Base-by-base conservation (phyloP, 2,329 filamentous ascomycete genomes). In the Chaetomiaceae sp. region DNA sequence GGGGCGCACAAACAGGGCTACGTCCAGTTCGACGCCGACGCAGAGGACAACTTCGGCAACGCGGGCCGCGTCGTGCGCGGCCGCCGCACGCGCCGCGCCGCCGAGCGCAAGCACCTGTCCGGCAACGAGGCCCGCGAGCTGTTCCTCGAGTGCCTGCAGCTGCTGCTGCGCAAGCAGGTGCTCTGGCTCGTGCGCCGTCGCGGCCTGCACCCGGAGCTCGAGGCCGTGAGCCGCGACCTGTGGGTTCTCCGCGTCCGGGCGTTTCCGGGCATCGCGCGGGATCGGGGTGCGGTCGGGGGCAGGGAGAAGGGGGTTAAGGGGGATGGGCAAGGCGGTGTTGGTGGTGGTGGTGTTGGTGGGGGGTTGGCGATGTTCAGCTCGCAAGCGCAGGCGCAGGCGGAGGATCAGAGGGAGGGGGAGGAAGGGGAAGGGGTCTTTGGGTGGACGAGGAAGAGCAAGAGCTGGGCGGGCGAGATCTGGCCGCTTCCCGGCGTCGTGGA, bases 141-240 rank as follows among this genome's bases (percentile, higher is more conserved):
- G 19, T 96, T 87, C 62, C 72, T 97, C 29, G 85, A 95, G 62
- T 84, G 81, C 53, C 78, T 94, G 49, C 91, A 97, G 65, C 71
- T 95, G 26, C 76, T 97, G 38, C 69, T 98, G 22, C 81, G 89
- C 62, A 87, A 85, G 60, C 91, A 97, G 68, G 69, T 88, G 14
- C 68, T 78, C 59, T 90, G 84, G 73, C 71, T 97, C 24, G 70
- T 95, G 12, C 69, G 77, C 18, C 69, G 74, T 6, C 81, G 82
- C 61, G 76, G 77, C 0, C 74, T 93, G 38, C 82, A 84, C 1
- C 64, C 71, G 4, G 84, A 95, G 57, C 72, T 96, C 11, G 88
- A 95, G 71, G 82, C 71, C 7, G 73, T 95, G 9, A 81, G 94
- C 5, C 79, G 82, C 48, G 89, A 95, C 61, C 75, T 98, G 12